phyloP scores from a whole-genome alignment of 2,329 filamentous ascomycete species.

The Cordyceps militaris region DNA sequence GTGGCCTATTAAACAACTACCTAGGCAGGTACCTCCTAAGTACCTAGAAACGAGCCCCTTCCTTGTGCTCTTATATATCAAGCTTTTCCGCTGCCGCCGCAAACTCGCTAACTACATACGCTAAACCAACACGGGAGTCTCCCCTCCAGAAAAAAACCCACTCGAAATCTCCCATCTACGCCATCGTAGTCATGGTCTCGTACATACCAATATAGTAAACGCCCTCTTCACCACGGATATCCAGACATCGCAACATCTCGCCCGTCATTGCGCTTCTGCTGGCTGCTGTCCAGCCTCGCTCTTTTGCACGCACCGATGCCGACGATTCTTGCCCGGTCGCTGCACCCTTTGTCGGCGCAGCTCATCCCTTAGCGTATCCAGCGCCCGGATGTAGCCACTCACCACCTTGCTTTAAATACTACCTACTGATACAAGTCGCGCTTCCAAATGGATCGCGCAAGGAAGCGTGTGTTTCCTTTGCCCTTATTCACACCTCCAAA shows the following conservation, averaged over 20 bases:
- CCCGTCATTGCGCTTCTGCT: conserved; percentile 7
- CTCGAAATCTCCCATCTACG: conserved; percentile 7
- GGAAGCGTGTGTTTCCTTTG: conserved; percentile 47
- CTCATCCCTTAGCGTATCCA: conserved; percentile 36
- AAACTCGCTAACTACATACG: neutral
- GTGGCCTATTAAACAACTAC: too few relatives aligned
- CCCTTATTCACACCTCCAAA: conserved; percentile 8
- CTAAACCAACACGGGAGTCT: conserved; percentile 11
- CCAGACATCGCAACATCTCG: neutral
- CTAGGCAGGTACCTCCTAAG: too few relatives aligned
- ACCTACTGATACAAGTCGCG: conserved; percentile 24
- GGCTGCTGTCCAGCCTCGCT: conserved; percentile 15
- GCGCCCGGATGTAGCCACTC: conserved; percentile 42
- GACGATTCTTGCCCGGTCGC: conserved; percentile 29
- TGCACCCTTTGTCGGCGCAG: conserved; percentile 29
- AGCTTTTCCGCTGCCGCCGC: too few relatives aligned
- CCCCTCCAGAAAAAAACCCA: conserved; percentile 11
- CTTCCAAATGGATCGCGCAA: conserved; percentile 56
- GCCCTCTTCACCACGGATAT: neutral
- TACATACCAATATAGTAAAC: neutral
- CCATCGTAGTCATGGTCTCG: neutral
- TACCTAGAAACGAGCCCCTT: too few relatives aligned
- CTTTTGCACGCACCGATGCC: conserved; percentile 33
- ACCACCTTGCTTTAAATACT: conserved; percentile 22
- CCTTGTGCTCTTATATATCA: too few relatives aligned